Evolutionary conservation across 2,329 filamentous ascomycete genomes (phyloP), one percentile per base, ranked within the genome.

Genomic region (Coleophoma eucalyptorum): DNA sequence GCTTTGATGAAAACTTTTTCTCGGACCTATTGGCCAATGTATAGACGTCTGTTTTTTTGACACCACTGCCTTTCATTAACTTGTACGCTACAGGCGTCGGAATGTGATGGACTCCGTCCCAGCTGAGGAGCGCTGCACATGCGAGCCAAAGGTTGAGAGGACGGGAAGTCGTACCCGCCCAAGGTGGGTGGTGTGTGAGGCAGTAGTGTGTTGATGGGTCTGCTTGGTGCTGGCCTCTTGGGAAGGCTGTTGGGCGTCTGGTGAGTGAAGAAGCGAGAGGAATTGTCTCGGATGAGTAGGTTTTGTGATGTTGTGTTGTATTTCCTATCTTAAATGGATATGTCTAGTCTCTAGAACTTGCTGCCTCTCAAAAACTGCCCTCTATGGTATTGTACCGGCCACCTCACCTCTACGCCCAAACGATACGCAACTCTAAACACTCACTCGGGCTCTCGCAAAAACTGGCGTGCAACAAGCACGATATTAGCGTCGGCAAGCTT

Each of bases 401-500:
- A 84, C 60, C 84, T 74, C 7, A 90, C 80, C 53, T 81, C 72
- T 3, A 90, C 82, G n/a, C 80, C 82, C 26, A 95, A 71, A 54
- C 91, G 79, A 50, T 88, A 79, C 0, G 89, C 90, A 53, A 80
- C 84, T 20, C 79, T 76, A 70, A 89, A 83, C 11, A 89, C 85
- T 61, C 90, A 81, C 49, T 87, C 83, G 0, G 90, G 87, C 62
- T 95, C 89, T 65, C 89, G 82, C 70, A 93, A 76, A 69, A 93
- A 93, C 62, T 86, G 84, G 46, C 89, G 75, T 0, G 82, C 90
- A 1, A 86, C 75, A 16, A 91, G 75, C 1, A 85, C 81, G 16
- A 90, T 67, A 61, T 96, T 90, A 2, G 77, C 80, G 62, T 55
- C 51, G 31, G 49, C 47, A 33, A 49, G 42, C 13, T 11, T 33